A percentile compares a stretch with the other conserved stretches of the same genome.
These are phyloP conservation scores for Neoscytalidium dimidiatum DNA, from an alignment of 2,329 filamentous ascomycete genomes.

Conservation along the genomic window DNA sequence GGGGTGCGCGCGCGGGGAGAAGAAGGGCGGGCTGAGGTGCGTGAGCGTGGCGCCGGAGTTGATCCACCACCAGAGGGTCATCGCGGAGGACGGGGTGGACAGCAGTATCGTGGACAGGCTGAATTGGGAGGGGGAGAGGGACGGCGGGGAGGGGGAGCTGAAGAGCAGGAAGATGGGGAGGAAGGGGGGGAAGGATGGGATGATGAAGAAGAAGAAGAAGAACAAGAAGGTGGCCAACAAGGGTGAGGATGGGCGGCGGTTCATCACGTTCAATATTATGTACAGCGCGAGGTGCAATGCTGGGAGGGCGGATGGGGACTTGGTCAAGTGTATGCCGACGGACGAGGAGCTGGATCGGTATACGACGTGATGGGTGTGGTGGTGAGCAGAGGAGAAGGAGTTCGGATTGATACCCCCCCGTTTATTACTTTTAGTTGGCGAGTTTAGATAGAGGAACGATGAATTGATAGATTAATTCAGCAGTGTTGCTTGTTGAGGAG, in stretches of 20 bases:
- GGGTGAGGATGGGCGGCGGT: not conserved
- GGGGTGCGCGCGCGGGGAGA: not conserved
- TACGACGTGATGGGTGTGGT: not conserved
- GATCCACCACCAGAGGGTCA: slow-evolving; percentile 26
- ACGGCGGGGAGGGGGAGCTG: not conserved
- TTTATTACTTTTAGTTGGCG: not conserved
- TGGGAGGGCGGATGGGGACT: not conserved
- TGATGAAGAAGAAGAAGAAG: not conserved
- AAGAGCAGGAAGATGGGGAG: not conserved
- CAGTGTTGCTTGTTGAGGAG: too few species aligned
- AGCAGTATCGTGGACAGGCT: slow-evolving; percentile 10
- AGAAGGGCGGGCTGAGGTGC: slow-evolving; percentile 26
- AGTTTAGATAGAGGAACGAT: not conserved
- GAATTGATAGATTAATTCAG: not conserved
- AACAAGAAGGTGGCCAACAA: not conserved
- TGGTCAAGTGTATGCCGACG: slow-evolving; percentile 17
- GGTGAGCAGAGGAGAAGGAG: not conserved
- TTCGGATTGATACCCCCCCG: not conserved
- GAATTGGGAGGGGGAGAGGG: slow-evolving; percentile 7
- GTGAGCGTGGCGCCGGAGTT: slow-evolving; percentile 31
- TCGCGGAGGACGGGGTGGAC: not conserved
- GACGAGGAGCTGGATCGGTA: slow-evolving; percentile 18
- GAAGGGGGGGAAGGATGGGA: not conserved
- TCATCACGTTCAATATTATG: slow-evolving; percentile 17
- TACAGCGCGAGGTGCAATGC: slow-evolving; percentile 18